A percentile compares a stretch with the other conserved stretches of the same genome.
These are phyloP conservation scores for Magnolia kwangsiensis DNA, from an alignment of 164 flowering plant species.

Conservation along the genomic window DNA sequence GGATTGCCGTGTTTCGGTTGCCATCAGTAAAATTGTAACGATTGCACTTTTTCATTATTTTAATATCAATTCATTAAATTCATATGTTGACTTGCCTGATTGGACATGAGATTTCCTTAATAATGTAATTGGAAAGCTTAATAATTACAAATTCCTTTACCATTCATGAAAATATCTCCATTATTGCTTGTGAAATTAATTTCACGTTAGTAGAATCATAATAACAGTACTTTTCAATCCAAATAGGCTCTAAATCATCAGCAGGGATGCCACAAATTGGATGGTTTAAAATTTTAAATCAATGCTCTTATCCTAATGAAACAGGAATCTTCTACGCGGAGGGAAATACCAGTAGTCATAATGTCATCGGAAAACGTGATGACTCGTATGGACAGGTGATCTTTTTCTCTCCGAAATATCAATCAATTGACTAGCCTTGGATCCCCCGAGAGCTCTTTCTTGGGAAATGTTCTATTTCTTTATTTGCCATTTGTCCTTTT, in stretches of 20 bases:
- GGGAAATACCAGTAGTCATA: constrained; percentile 41
- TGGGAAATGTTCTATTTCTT: neutral
- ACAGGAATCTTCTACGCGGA: constrained; percentile 37
- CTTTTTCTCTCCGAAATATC: neutral
- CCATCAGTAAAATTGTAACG: too few relatives aligned
- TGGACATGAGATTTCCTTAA: too few relatives aligned
- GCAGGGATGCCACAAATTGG: neutral
- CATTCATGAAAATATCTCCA: too few relatives aligned
- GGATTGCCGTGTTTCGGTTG: too few relatives aligned
- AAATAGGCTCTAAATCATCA: neutral
- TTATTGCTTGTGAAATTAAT: too few relatives aligned
- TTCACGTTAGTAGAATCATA: too few relatives aligned
- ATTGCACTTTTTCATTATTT: too few relatives aligned
- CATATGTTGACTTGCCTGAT: too few relatives aligned
- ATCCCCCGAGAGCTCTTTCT: neutral
- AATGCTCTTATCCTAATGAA: neutral
- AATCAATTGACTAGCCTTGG: neutral
- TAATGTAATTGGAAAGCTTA: too few relatives aligned
- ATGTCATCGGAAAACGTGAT: constrained; percentile 44
- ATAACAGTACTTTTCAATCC: neutral
- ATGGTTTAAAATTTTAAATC: neutral
- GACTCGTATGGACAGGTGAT: constrained; percentile 32
- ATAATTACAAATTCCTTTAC: too few relatives aligned
- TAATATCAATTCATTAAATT: too few relatives aligned
- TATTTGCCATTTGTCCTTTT: too few relatives aligned